Conservation (phyloP, 2,329 filamentous ascomycete genomes). For the Alternaria sp. region DNA sequence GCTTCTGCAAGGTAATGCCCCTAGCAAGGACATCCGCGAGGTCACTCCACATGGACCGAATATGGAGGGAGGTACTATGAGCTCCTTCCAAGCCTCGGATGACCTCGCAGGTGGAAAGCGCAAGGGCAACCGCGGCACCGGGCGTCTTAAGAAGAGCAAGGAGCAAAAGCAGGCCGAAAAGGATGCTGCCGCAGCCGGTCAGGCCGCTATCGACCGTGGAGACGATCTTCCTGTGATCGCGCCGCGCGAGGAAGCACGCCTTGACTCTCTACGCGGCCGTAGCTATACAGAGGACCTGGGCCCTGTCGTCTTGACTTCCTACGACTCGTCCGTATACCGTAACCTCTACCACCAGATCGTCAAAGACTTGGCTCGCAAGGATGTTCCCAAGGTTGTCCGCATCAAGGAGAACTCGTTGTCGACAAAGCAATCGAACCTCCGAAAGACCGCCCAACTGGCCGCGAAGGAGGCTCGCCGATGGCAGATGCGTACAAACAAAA, state of each 20-base stretch:
- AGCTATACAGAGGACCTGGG: conserved; percentile 61
- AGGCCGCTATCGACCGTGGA: conserved; percentile 81
- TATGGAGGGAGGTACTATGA: conserved; percentile 84
- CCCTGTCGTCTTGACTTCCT: conserved; percentile 59
- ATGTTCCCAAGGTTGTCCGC: conserved; percentile 90
- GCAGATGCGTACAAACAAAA: conserved; percentile 98
- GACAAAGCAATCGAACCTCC: conserved; percentile 92
- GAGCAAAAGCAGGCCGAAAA: conserved; percentile 75
- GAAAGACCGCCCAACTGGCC: conserved; percentile 95
- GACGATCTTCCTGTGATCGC: conserved; percentile 73
- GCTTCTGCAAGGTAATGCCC: conserved; percentile 83
- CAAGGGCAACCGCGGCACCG: conserved; percentile 61
- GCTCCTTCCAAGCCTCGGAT: conserved; percentile 78
- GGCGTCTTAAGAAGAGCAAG: conserved; percentile 87
- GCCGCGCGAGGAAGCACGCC: conserved; percentile 65
- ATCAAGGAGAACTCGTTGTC: conserved; percentile 85
- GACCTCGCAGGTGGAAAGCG: conserved; percentile 60
- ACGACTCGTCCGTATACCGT: conserved; percentile 91
- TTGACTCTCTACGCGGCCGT: conserved; percentile 54
- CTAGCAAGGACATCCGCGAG: conserved; percentile 75
- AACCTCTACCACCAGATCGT: conserved; percentile 98
- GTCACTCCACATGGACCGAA: conserved; percentile 79
- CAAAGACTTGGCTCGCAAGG: conserved; percentile 92
- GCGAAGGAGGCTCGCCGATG: conserved; percentile 97
- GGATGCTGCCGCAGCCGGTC: conserved; percentile 84